Evolutionary conservation across 2,329 filamentous ascomycete species (phyloP), one percentile per base, ranked within the genome.

Genomic region (Aspergillus viridinutans): DNA sequence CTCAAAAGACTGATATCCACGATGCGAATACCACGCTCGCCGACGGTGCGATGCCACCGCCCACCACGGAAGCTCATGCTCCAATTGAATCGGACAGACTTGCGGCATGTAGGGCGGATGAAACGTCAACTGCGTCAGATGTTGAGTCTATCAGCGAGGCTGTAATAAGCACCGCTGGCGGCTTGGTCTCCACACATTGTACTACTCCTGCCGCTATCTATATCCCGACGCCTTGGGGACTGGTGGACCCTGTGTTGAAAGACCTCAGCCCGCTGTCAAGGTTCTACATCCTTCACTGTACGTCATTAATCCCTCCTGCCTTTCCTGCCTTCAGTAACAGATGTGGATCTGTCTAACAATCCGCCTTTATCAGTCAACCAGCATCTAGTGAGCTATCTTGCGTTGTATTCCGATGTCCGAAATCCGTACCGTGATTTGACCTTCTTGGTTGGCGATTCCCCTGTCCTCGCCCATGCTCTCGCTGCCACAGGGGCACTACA

Each of bases 381-480:
- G 52, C 61, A 71, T 54, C 67, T 81, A 59, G 77, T 75, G 53
- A 71, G 68, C 52, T 75, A 78, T 57, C 73, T 81, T 58, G 75
- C 80, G 0, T 69, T 80, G 3, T 80, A 81, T 64, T 76, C 80
- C 29, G 66, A 72, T 29, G 72, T 74, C 1, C 71, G 74, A 17
- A 82, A 82, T 40, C 78, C 78, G 0, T 80, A 80, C 55, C 76
- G 78, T 32, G 76, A 80, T 53, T 70, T 82, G 6, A 75, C 80
- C 23, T 73, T 76, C 5, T 67, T 80, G 49, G 76, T 78, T 14
- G 72, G 71, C 21, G 71, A 73, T 23, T 76, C 78, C 45, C 76
- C 78, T 5, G 67, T 79, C 25, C 69, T 82, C 10, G 70, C 78
- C 26, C 71, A 80, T 45, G 74, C 78, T 45, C 74, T 81, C 32